These are phyloP conservation scores for Trametes cingulata DNA, from an alignment of 768 basidiomycete species.

Conservation along the genomic window DNA sequence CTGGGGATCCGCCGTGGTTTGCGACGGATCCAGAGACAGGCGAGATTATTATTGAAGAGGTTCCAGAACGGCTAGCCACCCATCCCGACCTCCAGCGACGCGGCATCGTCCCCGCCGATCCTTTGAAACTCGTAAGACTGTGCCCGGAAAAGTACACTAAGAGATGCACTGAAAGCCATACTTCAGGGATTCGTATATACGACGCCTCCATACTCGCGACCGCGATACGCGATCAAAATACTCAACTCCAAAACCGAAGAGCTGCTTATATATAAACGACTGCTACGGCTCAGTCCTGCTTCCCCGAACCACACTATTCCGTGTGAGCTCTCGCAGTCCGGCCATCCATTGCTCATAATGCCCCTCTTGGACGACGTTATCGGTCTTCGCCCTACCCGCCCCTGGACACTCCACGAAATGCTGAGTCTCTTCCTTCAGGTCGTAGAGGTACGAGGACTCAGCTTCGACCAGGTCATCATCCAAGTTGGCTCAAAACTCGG, in stretches of 20 bases:
- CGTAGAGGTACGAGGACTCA: background rate
- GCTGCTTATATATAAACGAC: background rate
- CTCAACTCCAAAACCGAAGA: background rate
- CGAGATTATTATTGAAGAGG: background rate
- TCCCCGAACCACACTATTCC: background rate
- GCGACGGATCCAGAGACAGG: background rate
- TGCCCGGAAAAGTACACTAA: no score
- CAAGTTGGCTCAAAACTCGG: background rate
- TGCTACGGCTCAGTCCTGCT: background rate
- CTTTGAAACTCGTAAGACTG: background rate
- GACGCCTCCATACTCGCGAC: background rate
- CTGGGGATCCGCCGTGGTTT: background rate
- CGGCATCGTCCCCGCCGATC: background rate
- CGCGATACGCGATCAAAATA: background rate
- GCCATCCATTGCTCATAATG: constrained; percentile 5
- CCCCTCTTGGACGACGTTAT: background rate
- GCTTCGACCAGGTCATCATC: no score
- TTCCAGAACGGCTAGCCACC: background rate
- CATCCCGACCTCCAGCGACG: background rate
- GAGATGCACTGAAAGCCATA: no score
- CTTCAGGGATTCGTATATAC: background rate
- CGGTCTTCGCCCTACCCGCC: background rate
- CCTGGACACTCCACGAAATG: background rate
- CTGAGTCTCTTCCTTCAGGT: background rate
- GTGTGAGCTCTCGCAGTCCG: background rate